Base-by-base conservation (phyloP, 2,329 filamentous ascomycete species). In the Corynespora cassiicola region DNA sequence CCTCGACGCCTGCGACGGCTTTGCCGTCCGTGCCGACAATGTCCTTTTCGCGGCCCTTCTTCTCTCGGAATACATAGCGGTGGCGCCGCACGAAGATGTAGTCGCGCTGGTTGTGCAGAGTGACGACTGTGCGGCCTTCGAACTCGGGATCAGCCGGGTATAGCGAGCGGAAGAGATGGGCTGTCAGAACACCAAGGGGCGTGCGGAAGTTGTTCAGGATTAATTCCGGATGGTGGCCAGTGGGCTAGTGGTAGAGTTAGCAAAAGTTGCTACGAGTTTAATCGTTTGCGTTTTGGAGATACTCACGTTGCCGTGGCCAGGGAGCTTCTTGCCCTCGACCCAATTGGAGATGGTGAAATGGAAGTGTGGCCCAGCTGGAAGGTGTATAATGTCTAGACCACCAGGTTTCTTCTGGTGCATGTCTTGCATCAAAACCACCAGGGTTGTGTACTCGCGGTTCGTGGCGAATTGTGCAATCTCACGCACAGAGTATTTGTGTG, bases 201-300 rank as follows among this genome's bases (percentile, higher is more conserved):
- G 94, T 99, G 58, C 88, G 87, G 77, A 99, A 99, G 65, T 94
- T 92, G 71, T 97, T 97, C 34, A 96, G 78, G 22, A 95, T 79
- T 18, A 96, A 77, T 70, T 96, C 92, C 1, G 91, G 90, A 61
- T 89, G 90, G 71, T 96, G 91, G 31, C 88, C 87, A 1, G 92
- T 96, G 33, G 61, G n/a, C n/a, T n/a, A n/a, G n/a, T n/a, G n/a
- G n/a, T n/a, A n/a, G 22, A 8, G 8, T 8, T 8, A 24, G 22
- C 22, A 8, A 24, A 24, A 24, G 8, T 8, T 24, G n/a, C 8
- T 8, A 24, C 8, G 8, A n/a, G 22, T 8, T n/a, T 8, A 24
- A 24, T 24, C 22, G 8, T 95, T 90, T 2, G 90, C 88, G 61
- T 88, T 89, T 71, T 95, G 90, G 38, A 2, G 90, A 95, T 0